Conservation (phyloP, 768 basidiomycete species). For the Leccinum barrowsii region DNA sequence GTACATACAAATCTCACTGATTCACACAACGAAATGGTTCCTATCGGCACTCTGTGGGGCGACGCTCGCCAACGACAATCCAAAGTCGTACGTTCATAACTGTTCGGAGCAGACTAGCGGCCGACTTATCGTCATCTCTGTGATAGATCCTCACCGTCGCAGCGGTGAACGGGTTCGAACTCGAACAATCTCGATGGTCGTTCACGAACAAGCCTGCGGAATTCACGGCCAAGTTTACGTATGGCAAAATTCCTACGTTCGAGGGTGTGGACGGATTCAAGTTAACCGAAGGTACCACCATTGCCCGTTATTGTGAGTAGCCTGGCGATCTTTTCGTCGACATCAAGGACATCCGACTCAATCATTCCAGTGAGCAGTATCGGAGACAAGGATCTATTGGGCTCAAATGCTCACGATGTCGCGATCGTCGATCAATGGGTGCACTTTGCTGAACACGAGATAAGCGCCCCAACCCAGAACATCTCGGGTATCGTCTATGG, state of each 20-base stretch:
- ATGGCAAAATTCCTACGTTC: constrained; percentile 23
- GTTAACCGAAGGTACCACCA: constrained; percentile 18
- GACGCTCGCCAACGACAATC: constrained; percentile 17
- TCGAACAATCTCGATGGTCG: constrained; percentile 12
- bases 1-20: too few relatives aligned
- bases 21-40: constrained; percentile 7
- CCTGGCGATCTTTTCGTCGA: too few relatives aligned
- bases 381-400: constrained; percentile 9
- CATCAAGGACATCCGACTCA: neutral
- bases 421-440: constrained; percentile 13
- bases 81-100: constrained; percentile 19
- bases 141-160: constrained; percentile 19
- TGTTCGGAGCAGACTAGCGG: neutral
- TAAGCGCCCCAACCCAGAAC: neutral
- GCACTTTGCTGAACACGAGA: constrained; percentile 14
- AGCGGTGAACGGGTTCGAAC: constrained; percentile 15
- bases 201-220: constrained; percentile 11
- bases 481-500: constrained; percentile 3
- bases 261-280: constrained; percentile 18
- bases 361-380: constrained; percentile 11
- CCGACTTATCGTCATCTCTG: neutral
- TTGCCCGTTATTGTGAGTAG: constrained; percentile 22
- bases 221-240: constrained; percentile 15
- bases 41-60: constrained; percentile 21
- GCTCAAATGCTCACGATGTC: constrained; percentile 8